These are phyloP conservation scores for Coniochaeta sp. DNA, from an alignment of 2,329 filamentous ascomycete genomes.

Conservation along the genomic window DNA sequence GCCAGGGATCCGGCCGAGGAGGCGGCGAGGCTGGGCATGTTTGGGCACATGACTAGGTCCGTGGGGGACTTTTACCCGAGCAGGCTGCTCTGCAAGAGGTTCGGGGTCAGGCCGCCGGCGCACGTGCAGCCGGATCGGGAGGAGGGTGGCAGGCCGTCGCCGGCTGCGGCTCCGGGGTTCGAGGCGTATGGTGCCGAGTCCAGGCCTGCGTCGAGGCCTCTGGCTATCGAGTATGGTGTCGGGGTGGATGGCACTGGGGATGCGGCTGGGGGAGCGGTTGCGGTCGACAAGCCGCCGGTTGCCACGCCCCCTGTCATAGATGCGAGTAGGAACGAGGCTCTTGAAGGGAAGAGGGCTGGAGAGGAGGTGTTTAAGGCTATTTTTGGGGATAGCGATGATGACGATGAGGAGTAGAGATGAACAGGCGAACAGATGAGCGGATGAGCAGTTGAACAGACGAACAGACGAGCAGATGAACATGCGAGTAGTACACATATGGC, in stretches of 20 bases:
- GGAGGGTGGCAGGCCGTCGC: slow-evolving; percentile 13
- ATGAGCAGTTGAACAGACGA: too few species aligned
- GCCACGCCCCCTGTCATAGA: slow-evolving; percentile 41
- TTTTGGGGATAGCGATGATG: slow-evolving; percentile 77
- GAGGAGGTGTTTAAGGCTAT: slow-evolving; percentile 86
- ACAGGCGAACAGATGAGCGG: not conserved
- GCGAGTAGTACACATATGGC: too few species aligned
- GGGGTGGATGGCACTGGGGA: not conserved
- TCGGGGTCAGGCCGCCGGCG: slow-evolving; percentile 74
- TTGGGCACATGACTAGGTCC: slow-evolving; percentile 76
- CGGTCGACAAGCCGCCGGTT: slow-evolving; percentile 7
- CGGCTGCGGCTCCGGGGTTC: slow-evolving; percentile 12
- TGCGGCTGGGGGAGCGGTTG: slow-evolving; percentile 4
- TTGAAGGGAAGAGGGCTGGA: slow-evolving; percentile 66
- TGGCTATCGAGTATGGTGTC: slow-evolving; percentile 7
- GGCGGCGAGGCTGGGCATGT: slow-evolving; percentile 88
- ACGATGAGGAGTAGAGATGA: slow-evolving; percentile 30
- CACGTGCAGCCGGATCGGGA: slow-evolving; percentile 53
- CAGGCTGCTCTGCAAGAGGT: slow-evolving; percentile 84
- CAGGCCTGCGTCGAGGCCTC: slow-evolving; percentile 2
- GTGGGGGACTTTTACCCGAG: slow-evolving; percentile 69
- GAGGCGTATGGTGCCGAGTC: slow-evolving; percentile 10
- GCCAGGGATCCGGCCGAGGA: slow-evolving; percentile 72
- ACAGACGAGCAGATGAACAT: not conserved
- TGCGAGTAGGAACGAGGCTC: slow-evolving; percentile 67